A percentile compares a stretch with the other conserved stretches of the same genome.
Evolutionary conservation across 1,284 basidiomycete genomes (phyloP).

Genomic region (Tilletia indica): DNA sequence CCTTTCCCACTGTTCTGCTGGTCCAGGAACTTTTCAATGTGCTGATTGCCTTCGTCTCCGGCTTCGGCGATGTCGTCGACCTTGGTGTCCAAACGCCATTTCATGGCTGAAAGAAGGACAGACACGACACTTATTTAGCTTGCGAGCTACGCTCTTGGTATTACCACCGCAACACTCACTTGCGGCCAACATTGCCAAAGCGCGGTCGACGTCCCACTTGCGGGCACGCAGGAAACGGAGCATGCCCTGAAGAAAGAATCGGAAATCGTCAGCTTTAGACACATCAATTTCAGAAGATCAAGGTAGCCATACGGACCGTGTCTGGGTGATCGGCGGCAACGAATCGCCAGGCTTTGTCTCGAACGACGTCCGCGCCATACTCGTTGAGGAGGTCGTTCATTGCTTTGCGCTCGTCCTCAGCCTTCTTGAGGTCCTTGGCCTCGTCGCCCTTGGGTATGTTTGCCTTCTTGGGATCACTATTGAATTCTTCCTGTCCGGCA

Average conservation of each 20-base stretch:
- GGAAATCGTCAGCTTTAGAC: not conserved
- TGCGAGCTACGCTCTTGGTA: not conserved
- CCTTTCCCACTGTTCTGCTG: constrained; percentile 55
- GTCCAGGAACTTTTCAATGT: constrained; percentile 54
- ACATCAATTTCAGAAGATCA: no score
- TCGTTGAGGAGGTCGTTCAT: constrained; percentile 53
- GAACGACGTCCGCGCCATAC: constrained; percentile 55
- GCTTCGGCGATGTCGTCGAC: constrained; percentile 55
- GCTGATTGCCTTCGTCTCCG: constrained; percentile 55
- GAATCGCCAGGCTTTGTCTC: constrained; percentile 56
- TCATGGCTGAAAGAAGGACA: constrained; percentile 29
- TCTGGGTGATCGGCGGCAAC: constrained; percentile 33
- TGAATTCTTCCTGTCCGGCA: constrained; percentile 5
- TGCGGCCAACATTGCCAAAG: constrained; percentile 56
- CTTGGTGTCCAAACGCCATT: constrained; percentile 52
- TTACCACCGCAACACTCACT: constrained; percentile 7
- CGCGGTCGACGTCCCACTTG: constrained; percentile 56
- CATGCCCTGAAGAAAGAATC: constrained; percentile 19
- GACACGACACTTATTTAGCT: not conserved
- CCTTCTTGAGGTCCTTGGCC: constrained; percentile 51
- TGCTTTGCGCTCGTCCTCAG: constrained; percentile 52
- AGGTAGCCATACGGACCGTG: not conserved
- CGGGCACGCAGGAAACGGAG: constrained; percentile 57
- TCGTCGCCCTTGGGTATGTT: constrained; percentile 52
- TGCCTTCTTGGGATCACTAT: constrained; percentile 30